These are phyloP conservation scores for Podospora conica DNA, from an alignment of 495 filamentous ascomycete genomes.

Conservation along the genomic window DNA sequence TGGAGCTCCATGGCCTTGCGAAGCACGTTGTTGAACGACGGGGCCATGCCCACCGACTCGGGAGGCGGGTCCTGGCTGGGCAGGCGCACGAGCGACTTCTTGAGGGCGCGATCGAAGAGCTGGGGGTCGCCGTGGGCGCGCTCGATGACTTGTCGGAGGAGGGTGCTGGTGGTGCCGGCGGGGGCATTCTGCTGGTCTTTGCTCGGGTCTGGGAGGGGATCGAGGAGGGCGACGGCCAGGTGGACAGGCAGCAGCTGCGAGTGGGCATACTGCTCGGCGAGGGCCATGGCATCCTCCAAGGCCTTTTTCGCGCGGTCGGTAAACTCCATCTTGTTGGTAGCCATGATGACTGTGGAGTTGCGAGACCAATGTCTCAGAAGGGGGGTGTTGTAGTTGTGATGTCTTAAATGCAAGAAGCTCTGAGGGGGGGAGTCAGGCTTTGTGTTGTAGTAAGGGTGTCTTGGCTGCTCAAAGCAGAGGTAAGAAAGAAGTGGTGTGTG, in stretches of 20 bases:
- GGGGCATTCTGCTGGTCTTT: conserved; percentile 63
- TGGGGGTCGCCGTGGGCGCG: conserved; percentile 90
- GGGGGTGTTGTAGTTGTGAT: not conserved
- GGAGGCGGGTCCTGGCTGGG: conserved; percentile 94
- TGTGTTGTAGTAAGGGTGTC: not conserved
- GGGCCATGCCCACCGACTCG: conserved; percentile 73
- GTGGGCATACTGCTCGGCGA: conserved; percentile 83
- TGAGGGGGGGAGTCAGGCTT: conserved; percentile 26
- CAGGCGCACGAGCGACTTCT: conserved; percentile 83
- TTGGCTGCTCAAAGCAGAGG: not conserved
- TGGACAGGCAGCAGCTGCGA: conserved; percentile 84
- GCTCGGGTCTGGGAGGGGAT: conserved; percentile 69
- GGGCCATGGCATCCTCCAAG: conserved; percentile 72
- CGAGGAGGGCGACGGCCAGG: conserved; percentile 80
- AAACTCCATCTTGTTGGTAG: conserved; percentile 63
- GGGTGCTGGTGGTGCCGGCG: conserved; percentile 59
- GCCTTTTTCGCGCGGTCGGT: conserved; percentile 88
- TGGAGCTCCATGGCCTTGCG: conserved; percentile 81
- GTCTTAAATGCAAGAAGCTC: not conserved
- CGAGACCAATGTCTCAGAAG: conserved; percentile 1
- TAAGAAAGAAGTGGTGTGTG: too few species aligned
- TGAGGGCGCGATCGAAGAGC: conserved; percentile 76
- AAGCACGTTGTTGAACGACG: conserved; percentile 72
- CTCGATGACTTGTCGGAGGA: conserved; percentile 91
- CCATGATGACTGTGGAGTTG: conserved; percentile 33